Percentiles rank a stretch among this genome's conserved stretches.
Conservation (phyloP, 2,329 filamentous ascomycete genomes). For the Chaetomium olivaceum region DNA sequence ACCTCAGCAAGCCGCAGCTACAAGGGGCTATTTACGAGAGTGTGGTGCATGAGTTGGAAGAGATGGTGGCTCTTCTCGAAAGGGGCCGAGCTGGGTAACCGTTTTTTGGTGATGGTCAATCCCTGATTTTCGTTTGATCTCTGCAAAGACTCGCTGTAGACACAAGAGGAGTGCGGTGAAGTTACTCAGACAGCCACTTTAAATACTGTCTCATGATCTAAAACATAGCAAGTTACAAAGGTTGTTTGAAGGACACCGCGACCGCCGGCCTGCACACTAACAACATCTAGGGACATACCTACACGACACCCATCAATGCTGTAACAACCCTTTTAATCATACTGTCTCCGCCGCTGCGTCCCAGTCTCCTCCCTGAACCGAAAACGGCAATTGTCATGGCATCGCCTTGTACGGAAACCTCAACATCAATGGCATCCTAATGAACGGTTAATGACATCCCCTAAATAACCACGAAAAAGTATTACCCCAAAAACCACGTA, state of each 20-base stretch:
- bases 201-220: too few species aligned
- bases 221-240: too few species aligned
- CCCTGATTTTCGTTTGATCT: too few species aligned
- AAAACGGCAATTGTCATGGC: slow-evolving; percentile 33
- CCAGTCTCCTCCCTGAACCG: slow-evolving; percentile 21
- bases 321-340: slow-evolving; percentile 19
- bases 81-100: neutral
- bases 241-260: too few species aligned
- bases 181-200: too few species aligned
- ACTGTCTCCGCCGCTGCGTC: neutral
- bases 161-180: too few species aligned
- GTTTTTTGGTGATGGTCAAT: too few species aligned
- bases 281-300: neutral
- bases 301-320: slow-evolving; percentile 6
- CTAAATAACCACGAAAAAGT: neutral
- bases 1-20: slow-evolving; percentile 6
- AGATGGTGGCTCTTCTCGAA: slow-evolving; percentile 9
- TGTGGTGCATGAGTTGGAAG: slow-evolving; percentile 9
- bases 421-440: slow-evolving; percentile 31
- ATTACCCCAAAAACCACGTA: slow-evolving; percentile 29
- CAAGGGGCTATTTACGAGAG: slow-evolving; percentile 6
- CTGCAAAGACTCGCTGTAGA: too few species aligned
- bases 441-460: neutral
- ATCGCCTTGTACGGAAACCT: slow-evolving; percentile 26
- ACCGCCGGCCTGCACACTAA: too few species aligned